These are phyloP conservation scores for Rubus parviflorus DNA, from an alignment of 306 rosid genomes.

Conservation along the genomic window DNA sequence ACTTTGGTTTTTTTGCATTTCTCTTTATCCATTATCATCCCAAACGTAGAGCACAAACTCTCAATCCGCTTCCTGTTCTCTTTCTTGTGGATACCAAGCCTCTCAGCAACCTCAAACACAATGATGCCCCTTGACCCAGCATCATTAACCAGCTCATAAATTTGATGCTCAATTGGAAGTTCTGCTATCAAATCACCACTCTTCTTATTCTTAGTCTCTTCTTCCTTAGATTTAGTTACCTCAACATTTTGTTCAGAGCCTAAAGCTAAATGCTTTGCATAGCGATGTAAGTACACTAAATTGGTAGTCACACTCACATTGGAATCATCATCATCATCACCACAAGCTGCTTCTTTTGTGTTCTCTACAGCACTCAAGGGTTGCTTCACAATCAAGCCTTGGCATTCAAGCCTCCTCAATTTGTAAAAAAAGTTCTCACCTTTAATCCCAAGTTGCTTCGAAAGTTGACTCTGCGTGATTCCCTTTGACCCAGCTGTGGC, in stretches of 20 bases:
- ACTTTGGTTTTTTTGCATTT: conserved; percentile 46
- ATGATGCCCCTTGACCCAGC: conserved; percentile 64
- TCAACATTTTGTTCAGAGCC: conserved; percentile 59
- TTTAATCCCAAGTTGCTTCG: conserved; percentile 58
- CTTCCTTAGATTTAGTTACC: conserved; percentile 42
- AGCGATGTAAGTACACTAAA: conserved; percentile 70
- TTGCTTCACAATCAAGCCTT: conserved; percentile 67
- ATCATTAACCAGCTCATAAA: conserved; percentile 63
- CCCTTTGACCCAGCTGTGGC: conserved; percentile 64
- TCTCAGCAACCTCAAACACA: conserved; percentile 53
- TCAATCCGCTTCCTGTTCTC: conserved; percentile 54
- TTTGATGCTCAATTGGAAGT: conserved; percentile 69
- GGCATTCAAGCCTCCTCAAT: conserved; percentile 67
- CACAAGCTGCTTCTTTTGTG: too few relatives aligned
- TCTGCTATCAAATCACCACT: conserved; percentile 53
- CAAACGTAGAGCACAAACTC: conserved; percentile 62
- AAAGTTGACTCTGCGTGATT: conserved; percentile 65
- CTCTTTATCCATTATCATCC: conserved; percentile 69
- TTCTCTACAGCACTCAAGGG: conserved; percentile 8
- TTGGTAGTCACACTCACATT: conserved; percentile 53
- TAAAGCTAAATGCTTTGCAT: conserved; percentile 59
- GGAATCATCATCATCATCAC: neutral
- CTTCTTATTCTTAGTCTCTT: conserved; percentile 20
- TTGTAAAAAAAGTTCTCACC: conserved; percentile 61
- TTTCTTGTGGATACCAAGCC: conserved; percentile 76